Conservation (phyloP, 208 protist species). For the Leishmania arabica region DNA sequence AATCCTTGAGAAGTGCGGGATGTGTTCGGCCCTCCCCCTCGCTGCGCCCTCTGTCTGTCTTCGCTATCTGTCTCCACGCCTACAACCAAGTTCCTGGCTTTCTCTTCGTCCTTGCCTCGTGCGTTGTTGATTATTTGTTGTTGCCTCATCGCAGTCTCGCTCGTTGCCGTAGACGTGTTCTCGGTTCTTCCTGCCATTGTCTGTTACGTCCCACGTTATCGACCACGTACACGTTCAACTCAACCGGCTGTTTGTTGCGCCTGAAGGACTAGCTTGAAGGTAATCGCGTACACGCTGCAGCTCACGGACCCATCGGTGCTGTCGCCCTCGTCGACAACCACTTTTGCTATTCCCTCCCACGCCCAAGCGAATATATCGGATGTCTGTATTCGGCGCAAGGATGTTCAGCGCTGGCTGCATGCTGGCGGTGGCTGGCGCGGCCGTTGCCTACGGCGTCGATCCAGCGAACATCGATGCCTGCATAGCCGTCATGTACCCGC, state of each 20-base stretch:
- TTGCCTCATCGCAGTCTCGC: not conserved
- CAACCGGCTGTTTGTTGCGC: not conserved
- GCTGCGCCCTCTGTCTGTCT: not conserved
- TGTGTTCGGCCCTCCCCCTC: not conserved
- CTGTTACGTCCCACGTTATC: not conserved
- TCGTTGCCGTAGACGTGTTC: not conserved
- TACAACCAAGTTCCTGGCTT: not conserved
- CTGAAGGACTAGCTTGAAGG: not conserved
- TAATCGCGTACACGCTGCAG: not conserved
- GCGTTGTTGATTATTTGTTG: not conserved
- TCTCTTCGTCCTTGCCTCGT: not conserved
- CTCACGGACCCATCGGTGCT: not conserved
- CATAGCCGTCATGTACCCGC: conserved; percentile 79
- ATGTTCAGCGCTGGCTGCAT: conserved; percentile 13
- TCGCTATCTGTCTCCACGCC: not conserved
- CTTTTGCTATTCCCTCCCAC: not conserved
- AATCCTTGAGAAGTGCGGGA: not conserved
- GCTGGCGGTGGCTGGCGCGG: conserved; percentile 11
- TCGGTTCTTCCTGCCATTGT: not conserved
- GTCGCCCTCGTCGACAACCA: not conserved
- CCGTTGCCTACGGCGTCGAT: conserved; percentile 17
- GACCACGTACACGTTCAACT: not conserved
- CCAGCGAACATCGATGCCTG: conserved; percentile 36
- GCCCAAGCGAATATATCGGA: not conserved
- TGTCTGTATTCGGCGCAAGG: conserved; percentile 17